These are phyloP conservation scores for Cryptococcus sp. DNA, from an alignment of 1,284 basidiomycete species.

Conservation along the genomic window DNA sequence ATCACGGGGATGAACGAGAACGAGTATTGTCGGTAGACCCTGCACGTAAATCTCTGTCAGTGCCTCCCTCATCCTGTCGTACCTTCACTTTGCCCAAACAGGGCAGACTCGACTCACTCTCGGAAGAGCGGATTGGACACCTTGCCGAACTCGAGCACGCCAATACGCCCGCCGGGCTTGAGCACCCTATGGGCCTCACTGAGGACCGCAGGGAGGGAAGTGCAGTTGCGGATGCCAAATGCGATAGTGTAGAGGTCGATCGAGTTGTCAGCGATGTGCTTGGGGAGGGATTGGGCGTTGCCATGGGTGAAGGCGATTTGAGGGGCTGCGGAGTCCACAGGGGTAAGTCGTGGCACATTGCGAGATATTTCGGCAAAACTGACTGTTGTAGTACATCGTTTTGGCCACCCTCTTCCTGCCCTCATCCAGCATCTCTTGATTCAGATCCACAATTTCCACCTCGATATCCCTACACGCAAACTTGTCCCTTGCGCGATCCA, in stretches of 20 bases:
- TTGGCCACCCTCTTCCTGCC: constrained; percentile 86
- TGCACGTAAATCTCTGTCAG: constrained; percentile 42
- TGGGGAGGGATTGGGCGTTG: constrained; percentile 80
- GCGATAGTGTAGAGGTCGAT: constrained; percentile 98
- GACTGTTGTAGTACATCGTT: constrained; percentile 95
- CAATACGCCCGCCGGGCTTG: constrained; percentile 94
- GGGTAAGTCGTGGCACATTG: neutral
- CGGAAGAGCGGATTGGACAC: constrained; percentile 84
- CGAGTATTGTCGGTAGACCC: constrained; percentile 91
- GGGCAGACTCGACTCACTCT: constrained; percentile 58
- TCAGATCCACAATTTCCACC: constrained; percentile 93
- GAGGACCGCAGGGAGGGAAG: constrained; percentile 83
- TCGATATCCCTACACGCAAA: constrained; percentile 83
- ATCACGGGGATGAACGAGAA: constrained; percentile 93
- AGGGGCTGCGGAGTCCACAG: constrained; percentile 59
- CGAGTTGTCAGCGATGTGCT: constrained; percentile 64
- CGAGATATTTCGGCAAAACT: constrained; percentile 44
- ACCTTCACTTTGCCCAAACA: neutral
- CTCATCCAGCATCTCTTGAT: constrained; percentile 90
- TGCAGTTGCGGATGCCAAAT: constrained; percentile 98
- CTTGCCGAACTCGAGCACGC: constrained; percentile 94
- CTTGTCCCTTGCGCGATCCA: constrained; percentile 85
- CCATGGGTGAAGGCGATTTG: constrained; percentile 91
- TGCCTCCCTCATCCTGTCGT: neutral
- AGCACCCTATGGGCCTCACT: constrained; percentile 89